Conservation (phyloP, 129 eudicot species). For the Kitagawia praeruptora region DNA sequence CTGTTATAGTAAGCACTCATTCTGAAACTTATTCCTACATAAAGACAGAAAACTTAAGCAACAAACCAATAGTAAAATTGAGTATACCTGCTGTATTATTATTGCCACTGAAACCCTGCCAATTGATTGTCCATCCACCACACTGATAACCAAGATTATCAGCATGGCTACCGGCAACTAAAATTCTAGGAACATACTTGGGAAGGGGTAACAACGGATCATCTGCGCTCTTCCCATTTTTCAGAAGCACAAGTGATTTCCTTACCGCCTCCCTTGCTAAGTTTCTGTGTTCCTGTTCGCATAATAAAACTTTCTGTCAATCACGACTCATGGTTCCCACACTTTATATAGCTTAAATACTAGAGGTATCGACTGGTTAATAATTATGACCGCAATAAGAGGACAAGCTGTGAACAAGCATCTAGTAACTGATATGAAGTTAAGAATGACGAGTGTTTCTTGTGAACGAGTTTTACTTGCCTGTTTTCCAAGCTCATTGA, state of each 20-base stretch:
- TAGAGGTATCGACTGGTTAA: background rate
- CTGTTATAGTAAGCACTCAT: background rate
- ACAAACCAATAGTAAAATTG: background rate
- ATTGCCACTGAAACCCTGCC: constrained; percentile 72
- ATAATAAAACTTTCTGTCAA: background rate
- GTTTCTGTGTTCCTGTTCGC: constrained; percentile 5
- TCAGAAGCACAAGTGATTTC: constrained; percentile 4
- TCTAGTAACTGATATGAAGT: background rate
- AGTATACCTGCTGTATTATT: constrained; percentile 38
- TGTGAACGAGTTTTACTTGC: constrained; percentile 21
- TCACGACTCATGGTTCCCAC: background rate
- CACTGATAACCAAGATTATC: constrained; percentile 72
- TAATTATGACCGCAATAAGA: background rate
- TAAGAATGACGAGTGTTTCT: background rate
- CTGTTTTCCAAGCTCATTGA: constrained; percentile 71
- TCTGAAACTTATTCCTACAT: background rate
- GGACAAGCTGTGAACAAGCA: background rate
- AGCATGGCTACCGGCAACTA: constrained; percentile 66
- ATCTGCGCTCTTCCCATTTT: constrained; percentile 2
- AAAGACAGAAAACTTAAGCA: background rate
- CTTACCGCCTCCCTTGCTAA: constrained; percentile 8
- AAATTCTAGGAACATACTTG: constrained; percentile 26
- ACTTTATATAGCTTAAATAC: background rate
- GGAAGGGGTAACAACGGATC: constrained; percentile 46
- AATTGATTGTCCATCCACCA: constrained; percentile 68